phyloP scores from a whole-genome alignment of 768 basidiomycete species.

The Boletus coccyginus region DNA sequence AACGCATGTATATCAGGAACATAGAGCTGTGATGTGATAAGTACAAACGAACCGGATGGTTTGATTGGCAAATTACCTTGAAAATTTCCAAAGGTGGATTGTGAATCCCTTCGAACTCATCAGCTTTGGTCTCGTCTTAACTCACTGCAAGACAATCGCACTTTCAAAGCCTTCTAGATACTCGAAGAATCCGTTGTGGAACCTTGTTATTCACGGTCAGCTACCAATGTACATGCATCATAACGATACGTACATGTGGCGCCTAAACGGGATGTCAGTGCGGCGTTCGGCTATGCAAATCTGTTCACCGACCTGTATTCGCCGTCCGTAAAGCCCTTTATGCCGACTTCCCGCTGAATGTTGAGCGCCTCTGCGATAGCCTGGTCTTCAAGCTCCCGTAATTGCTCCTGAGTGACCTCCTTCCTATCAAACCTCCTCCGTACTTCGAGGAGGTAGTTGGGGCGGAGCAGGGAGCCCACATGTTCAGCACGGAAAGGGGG shows the following conservation, averaged over 20 bases:
- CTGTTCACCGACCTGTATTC: constrained; percentile 35
- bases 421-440: too few species aligned
- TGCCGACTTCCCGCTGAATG: constrained; percentile 40
- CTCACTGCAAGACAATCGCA: not conserved
- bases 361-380: constrained; percentile 36
- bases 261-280: constrained; percentile 13
- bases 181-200: constrained; percentile 30
- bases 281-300: not conserved
- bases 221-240: not conserved
- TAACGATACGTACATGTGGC: constrained; percentile 21
- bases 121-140: not conserved
- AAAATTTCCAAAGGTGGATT: constrained; percentile 27
- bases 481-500: too few species aligned
- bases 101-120: constrained; percentile 14
- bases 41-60: too few species aligned
- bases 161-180: constrained; percentile 27
- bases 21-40: constrained; percentile 18
- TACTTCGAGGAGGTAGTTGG: too few species aligned
- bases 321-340: constrained; percentile 43
- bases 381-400: constrained; percentile 36
- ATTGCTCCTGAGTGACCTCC: too few species aligned
- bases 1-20: constrained; percentile 26
- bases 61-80: constrained; percentile 11
- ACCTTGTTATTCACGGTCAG: constrained; percentile 14
- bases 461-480: too few species aligned